Evolutionary conservation across 331 rosid genomes (phyloP).

Genomic region (Rosa hybrid): DNA sequence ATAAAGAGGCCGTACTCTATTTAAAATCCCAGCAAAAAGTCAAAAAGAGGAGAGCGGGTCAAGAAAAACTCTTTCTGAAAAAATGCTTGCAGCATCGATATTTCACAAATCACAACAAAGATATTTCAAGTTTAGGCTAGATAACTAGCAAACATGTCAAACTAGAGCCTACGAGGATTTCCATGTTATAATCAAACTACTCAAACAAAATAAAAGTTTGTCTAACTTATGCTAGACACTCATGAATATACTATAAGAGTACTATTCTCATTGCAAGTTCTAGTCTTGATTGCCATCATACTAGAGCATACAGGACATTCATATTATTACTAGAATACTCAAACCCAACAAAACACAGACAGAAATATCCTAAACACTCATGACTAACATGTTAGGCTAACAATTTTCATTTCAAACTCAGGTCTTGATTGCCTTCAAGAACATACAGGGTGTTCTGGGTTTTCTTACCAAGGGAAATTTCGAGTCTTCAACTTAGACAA

Average conservation of each 20-base stretch:
- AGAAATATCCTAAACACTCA: neutral
- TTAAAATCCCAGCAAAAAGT: no score
- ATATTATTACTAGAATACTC: neutral
- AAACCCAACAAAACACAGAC: neutral
- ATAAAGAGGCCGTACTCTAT: no score
- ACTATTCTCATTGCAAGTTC: neutral
- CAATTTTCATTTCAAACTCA: neutral
- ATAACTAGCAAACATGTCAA: neutral
- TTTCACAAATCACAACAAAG: constrained; percentile 15
- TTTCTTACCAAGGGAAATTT: no score
- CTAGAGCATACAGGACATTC: neutral
- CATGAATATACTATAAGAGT: neutral
- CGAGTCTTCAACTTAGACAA: neutral
- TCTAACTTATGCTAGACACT: neutral
- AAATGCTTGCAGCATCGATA: constrained; percentile 1
- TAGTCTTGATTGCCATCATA: neutral
- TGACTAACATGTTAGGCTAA: neutral
- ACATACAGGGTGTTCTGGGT: neutral
- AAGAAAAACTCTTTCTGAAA: constrained; percentile 26
- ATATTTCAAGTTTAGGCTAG: neutral
- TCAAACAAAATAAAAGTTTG: neutral
- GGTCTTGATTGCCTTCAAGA: neutral
- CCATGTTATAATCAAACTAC: neutral
- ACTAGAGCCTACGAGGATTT: neutral
- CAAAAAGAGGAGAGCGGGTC: no score